Evolutionary conservation across 805 yeast species (phyloP).

Genomic region (Jamesozyma spencerorum): DNA sequence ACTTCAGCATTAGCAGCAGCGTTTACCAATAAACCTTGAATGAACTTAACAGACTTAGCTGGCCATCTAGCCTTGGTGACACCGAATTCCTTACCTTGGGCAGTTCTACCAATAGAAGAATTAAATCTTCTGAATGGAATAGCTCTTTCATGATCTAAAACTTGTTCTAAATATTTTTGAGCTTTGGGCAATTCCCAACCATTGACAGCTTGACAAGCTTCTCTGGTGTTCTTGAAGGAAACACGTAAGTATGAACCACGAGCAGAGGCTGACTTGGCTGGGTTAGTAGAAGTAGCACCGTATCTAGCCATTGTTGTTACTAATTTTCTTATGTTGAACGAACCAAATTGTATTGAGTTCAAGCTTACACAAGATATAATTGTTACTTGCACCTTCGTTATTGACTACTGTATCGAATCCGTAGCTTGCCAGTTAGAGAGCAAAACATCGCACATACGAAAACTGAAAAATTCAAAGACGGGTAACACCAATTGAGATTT

Average conservation of each 20-base stretch:
- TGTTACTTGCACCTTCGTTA: no score
- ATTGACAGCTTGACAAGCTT: slow-evolving; percentile 95
- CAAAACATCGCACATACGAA: no score
- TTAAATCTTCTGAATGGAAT: slow-evolving; percentile 98
- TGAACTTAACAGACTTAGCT: slow-evolving; percentile 92
- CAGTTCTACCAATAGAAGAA: slow-evolving; percentile 96
- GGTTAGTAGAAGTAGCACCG: slow-evolving; percentile 98
- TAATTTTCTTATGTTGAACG: neutral
- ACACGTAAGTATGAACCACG: slow-evolving; percentile 99
- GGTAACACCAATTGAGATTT: no score
- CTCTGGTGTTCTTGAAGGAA: slow-evolving; percentile 99
- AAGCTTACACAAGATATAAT: neutral
- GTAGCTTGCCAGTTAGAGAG: no score
- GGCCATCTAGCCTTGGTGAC: slow-evolving; percentile 99
- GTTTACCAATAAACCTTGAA: slow-evolving; percentile 89
- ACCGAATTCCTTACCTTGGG: slow-evolving; percentile 99
- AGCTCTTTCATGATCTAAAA: slow-evolving; percentile 96
- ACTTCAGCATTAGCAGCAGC: slow-evolving; percentile 98
- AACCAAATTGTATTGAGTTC: neutral
- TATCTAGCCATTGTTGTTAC: slow-evolving; percentile 81
- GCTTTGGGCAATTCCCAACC: slow-evolving; percentile 98
- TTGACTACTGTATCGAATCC: no score
- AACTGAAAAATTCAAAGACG: no score
- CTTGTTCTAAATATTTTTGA: slow-evolving; percentile 90
- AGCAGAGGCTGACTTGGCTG: slow-evolving; percentile 98